phyloP scores from a whole-genome alignment of 2,329 filamentous ascomycete species.

The Colletotrichum lupini region DNA sequence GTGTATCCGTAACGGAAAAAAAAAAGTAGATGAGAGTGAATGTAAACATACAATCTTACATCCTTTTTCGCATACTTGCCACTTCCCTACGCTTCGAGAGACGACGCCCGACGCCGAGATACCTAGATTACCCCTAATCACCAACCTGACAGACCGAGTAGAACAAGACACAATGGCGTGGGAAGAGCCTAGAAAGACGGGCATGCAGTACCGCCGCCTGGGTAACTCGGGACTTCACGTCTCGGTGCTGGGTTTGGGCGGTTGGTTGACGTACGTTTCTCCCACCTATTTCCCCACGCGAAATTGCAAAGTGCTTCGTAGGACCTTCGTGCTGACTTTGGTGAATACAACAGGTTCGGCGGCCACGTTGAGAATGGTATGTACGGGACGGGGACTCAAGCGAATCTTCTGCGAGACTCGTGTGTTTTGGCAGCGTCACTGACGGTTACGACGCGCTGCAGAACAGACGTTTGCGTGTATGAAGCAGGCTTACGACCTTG shows the following conservation, averaged over 20 bases:
- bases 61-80: not conserved
- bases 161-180: conserved; percentile 49
- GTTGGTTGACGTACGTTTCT: conserved; percentile 64
- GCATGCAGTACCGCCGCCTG: conserved; percentile 56
- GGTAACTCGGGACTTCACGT: conserved; percentile 71
- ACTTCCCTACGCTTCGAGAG: not conserved
- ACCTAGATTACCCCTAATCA: not conserved
- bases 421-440: not conserved
- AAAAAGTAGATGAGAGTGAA: not conserved
- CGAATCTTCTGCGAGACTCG: too few relatives aligned
- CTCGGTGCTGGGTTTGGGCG: conserved; percentile 73
- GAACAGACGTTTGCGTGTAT: conserved; percentile 70
- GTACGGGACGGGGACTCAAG: not conserved
- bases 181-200: conserved; percentile 55
- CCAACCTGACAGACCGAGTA: not conserved
- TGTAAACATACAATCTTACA: not conserved
- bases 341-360: conserved; percentile 38
- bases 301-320: too few relatives aligned
- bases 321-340: conserved; percentile 20
- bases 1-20: too few relatives aligned
- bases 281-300: not conserved
- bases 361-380: conserved; percentile 45
- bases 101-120: not conserved
- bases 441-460: conserved; percentile 36
- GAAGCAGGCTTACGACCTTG: conserved; percentile 69